Base-by-base conservation (phyloP, 2,329 filamentous ascomycete species). In the Fusarium sp. region DNA sequence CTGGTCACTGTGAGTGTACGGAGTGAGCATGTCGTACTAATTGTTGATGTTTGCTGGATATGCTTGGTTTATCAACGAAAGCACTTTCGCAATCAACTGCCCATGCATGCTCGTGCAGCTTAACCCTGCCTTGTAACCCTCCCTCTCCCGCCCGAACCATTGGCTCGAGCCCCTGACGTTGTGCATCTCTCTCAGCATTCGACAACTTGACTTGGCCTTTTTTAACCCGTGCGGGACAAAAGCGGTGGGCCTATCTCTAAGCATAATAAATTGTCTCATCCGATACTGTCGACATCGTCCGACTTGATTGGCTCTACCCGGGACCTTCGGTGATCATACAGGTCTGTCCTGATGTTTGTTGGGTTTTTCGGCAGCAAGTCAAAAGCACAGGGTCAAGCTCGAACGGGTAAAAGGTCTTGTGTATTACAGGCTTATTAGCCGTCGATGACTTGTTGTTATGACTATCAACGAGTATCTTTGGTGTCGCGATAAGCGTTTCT, bases 111-210 rank as follows among this genome's bases (percentile, higher is more conserved):
- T 73, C 60, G 41, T 61, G 62, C 60, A 72, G 14, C 51, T 70
- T 32, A 26, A 36, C 39, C 71, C 64, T 68, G 53, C 42, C 57
- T 51, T 53, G 45, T 47, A 47, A 38, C 18, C 39, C 39, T 62
- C 44, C 56, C 45, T 65, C 55, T 69, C 45, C 63, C 57, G 75
- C 51, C 63, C 57, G 76, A 78, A 78, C 75, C 62, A 70, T 70
- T 78, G 76, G 76, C 71, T 58, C 73, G 63, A 77, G 65, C 76
- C 76, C 69, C 70, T 77, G 68, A 36, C 55, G 69, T 66, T 55
- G 58, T 66, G 57, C 63, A 68, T 58, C 56, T 65, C 56, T 65
- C 72, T 30, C 55, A 72, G 64, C 69, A 70, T 70, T 71, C 58
- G 45, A 73, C 41, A 22, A 44, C 61, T 35, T 24, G 35, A 24